These are phyloP conservation scores for Blastosporella zonata DNA, from an alignment of 1,284 basidiomycete genomes.

Conservation along the genomic window DNA sequence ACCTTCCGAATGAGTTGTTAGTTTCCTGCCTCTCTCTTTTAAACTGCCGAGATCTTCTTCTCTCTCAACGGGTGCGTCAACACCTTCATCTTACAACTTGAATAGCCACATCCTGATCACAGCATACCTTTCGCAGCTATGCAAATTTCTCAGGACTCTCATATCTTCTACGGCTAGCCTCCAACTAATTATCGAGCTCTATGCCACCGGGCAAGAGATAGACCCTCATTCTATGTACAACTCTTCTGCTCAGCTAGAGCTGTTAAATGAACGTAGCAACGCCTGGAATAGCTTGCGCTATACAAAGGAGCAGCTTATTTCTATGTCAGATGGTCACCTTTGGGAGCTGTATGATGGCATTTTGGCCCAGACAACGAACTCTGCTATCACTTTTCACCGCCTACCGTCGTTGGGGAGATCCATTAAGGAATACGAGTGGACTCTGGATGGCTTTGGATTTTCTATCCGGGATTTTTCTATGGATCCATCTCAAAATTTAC, in stretches of 20 bases:
- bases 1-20: conserved; percentile 34
- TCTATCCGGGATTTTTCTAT: conserved; percentile 56
- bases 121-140: conserved; percentile 38
- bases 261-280: conserved; percentile 40
- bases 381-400: conserved; percentile 41
- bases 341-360: conserved; percentile 66
- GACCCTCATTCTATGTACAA: conserved; percentile 28
- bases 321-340: conserved; percentile 37
- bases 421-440: conserved; percentile 49
- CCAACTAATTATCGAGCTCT: conserved; percentile 55
- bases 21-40: conserved; percentile 31
- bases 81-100: not conserved
- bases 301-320: conserved; percentile 33
- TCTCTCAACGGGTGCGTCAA: conserved; percentile 37
- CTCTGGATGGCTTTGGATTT: conserved; percentile 35
- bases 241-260: conserved; percentile 36
- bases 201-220: conserved; percentile 45
- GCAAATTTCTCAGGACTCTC: conserved; percentile 35
- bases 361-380: conserved; percentile 40
- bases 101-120: not conserved
- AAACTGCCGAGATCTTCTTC: conserved; percentile 33
- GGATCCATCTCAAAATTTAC: conserved; percentile 60
- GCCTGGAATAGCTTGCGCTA: conserved; percentile 48
- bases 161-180: conserved; percentile 36
- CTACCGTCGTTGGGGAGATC: conserved; percentile 47